These are phyloP conservation scores for Mentha longifolia DNA, from an alignment of 257 asterid genomes.

Conservation along the genomic window DNA sequence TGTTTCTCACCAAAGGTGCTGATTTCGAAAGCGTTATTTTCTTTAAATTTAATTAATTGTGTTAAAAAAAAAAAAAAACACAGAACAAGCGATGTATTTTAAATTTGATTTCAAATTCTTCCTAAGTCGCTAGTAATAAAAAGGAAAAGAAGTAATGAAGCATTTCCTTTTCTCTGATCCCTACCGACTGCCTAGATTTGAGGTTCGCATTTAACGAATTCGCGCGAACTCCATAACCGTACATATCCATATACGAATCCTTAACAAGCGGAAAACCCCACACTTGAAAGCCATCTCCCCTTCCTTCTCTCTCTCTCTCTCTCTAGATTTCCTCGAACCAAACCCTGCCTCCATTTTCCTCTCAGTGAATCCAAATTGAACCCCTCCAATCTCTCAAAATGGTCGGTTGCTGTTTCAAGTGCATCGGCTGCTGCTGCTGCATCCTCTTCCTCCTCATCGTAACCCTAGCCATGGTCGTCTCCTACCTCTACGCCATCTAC, in stretches of 20 bases:
- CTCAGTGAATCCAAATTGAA: not conserved
- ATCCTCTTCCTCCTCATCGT: slow-evolving; percentile 39
- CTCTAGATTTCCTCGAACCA: not conserved
- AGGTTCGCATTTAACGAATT: not conserved
- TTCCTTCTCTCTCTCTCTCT: not conserved
- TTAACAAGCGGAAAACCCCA: slow-evolving; percentile 9
- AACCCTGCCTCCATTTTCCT: not conserved
- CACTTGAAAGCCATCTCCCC: not conserved
- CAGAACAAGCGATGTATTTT: too few species aligned
- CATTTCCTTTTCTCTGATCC: too few species aligned
- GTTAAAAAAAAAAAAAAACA: too few species aligned
- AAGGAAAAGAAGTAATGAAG: too few species aligned
- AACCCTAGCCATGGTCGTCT: not conserved
- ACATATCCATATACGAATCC: not conserved
- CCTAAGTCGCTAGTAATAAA: too few species aligned
- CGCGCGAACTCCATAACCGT: not conserved
- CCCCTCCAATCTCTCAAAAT: not conserved
- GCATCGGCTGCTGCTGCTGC: slow-evolving; percentile 53
- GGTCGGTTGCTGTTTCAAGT: slow-evolving; percentile 22
- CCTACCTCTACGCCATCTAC: slow-evolving; percentile 36
- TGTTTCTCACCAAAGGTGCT: too few species aligned
- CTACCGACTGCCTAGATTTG: not conserved
- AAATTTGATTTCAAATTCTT: too few species aligned
- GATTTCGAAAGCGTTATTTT: too few species aligned
- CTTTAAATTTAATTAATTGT: too few species aligned